These are phyloP conservation scores for Trichoderma guizhouense DNA, from an alignment of 2,329 filamentous ascomycete species.

Conservation along the genomic window DNA sequence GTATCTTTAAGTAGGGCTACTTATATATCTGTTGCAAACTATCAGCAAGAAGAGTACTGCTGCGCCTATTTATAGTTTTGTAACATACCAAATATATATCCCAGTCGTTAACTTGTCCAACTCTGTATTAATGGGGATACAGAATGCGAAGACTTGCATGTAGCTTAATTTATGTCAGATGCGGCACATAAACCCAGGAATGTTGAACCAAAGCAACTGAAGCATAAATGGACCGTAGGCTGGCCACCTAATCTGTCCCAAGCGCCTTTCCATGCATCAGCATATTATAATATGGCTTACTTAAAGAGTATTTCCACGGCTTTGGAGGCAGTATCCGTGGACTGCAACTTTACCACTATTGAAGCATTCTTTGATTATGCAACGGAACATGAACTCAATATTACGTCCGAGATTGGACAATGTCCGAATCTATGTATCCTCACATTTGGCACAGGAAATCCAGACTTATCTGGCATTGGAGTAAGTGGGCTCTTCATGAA, in stretches of 20 bases:
- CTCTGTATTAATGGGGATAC: not conserved
- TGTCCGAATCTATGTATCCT: not conserved
- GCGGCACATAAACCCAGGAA: no score
- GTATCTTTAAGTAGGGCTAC: no score
- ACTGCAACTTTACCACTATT: not conserved
- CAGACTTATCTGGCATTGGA: not conserved
- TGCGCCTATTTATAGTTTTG: not conserved
- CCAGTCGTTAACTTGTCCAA: not conserved
- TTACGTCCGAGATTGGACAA: not conserved
- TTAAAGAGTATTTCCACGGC: not conserved
- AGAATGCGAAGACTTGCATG: not conserved
- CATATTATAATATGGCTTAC: not conserved
- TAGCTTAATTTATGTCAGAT: not conserved
- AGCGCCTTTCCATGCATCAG: not conserved
- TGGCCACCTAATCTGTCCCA: not conserved
- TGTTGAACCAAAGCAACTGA: not conserved
- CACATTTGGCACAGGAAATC: not conserved
- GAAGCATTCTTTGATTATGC: not conserved
- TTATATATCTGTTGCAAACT: not conserved
- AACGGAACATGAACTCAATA: not conserved
- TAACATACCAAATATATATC: not conserved
- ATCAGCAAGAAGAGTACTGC: not conserved
- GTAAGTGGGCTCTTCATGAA: not conserved
- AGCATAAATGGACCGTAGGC: not conserved
- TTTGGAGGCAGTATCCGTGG: not conserved